Conservation (phyloP, 2,329 filamentous ascomycete species). For the Claviceps humidiphila region DNA sequence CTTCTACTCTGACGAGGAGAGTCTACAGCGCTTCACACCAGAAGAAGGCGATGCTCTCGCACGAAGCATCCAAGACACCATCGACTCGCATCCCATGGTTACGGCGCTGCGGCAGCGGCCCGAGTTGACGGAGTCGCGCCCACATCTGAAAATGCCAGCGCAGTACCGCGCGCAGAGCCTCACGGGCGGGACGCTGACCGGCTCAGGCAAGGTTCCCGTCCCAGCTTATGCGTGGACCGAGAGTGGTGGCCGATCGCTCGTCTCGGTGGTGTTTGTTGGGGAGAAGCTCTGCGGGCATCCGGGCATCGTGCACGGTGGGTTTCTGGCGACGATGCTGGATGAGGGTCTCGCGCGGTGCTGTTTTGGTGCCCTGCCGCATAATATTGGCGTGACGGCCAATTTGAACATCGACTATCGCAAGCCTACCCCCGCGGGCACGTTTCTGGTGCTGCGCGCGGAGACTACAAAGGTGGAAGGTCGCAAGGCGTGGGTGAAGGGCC, state of each 20-base stretch:
- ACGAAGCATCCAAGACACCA: slow-evolving; percentile 54
- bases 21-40: slow-evolving; percentile 51
- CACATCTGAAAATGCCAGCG: slow-evolving; percentile 74
- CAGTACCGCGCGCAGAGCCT: slow-evolving; percentile 59
- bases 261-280: slow-evolving; percentile 67
- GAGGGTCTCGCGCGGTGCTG: slow-evolving; percentile 81
- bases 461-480: slow-evolving; percentile 80
- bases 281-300: slow-evolving; percentile 75
- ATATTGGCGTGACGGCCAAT: slow-evolving; percentile 75
- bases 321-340: slow-evolving; percentile 85
- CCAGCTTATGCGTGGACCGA: slow-evolving; percentile 71
- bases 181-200: slow-evolving; percentile 67
- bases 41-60: slow-evolving; percentile 33
- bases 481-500: slow-evolving; percentile 87
- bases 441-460: slow-evolving; percentile 63
- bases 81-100: slow-evolving; percentile 64
- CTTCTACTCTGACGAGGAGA: slow-evolving; percentile 52
- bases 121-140: slow-evolving; percentile 61
- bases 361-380: slow-evolving; percentile 77
- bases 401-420: slow-evolving; percentile 72
- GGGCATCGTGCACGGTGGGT: slow-evolving; percentile 78
- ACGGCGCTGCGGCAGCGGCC: slow-evolving; percentile 52
- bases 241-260: slow-evolving; percentile 51
- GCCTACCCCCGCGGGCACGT: slow-evolving; percentile 62
- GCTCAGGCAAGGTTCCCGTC: slow-evolving; percentile 62